Evolutionary conservation across 805 yeast species (phyloP).

Genomic region (Saturnispora bothae): DNA sequence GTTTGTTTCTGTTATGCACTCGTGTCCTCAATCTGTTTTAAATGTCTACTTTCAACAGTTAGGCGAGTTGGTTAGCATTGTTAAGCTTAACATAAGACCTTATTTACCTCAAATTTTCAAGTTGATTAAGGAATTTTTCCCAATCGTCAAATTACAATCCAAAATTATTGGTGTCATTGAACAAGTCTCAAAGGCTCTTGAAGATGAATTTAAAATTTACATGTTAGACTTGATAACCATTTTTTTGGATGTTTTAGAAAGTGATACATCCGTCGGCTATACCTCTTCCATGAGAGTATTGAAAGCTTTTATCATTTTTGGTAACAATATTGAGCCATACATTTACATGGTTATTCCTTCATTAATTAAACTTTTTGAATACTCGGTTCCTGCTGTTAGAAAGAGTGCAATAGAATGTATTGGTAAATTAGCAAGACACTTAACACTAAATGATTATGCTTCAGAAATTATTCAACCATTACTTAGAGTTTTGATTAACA

Average conservation of each 20-base stretch:
- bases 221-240: slow-evolving; percentile 70
- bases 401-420: slow-evolving; percentile 72
- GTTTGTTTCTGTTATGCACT: slow-evolving; percentile 70
- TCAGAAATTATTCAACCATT: slow-evolving; percentile 85
- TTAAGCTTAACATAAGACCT: slow-evolving; percentile 83
- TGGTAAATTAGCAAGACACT: slow-evolving; percentile 66
- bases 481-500: slow-evolving; percentile 46
- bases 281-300: slow-evolving; percentile 63
- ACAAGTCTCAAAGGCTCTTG: slow-evolving; percentile 73
- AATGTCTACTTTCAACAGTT: slow-evolving; percentile 87
- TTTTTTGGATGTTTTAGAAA: slow-evolving; percentile 65
- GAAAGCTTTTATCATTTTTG: slow-evolving; percentile 77
- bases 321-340: slow-evolving; percentile 79
- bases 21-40: slow-evolving; percentile 66
- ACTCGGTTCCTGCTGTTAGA: slow-evolving; percentile 48
- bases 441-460: slow-evolving; percentile 76
- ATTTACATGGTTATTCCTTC: slow-evolving; percentile 82
- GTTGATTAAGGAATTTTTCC: slow-evolving; percentile 66
- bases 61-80: slow-evolving; percentile 67
- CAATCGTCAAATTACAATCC: slow-evolving; percentile 52
- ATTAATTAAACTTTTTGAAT: slow-evolving; percentile 71
- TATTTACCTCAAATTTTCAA: slow-evolving; percentile 65
- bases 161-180: slow-evolving; percentile 75
- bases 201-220: slow-evolving; percentile 83
- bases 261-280: slow-evolving; percentile 51